Evolutionary conservation across 116 monocot genomes (phyloP), one percentile per base, ranked within the genome.

Genomic region (Zostera marina): DNA sequence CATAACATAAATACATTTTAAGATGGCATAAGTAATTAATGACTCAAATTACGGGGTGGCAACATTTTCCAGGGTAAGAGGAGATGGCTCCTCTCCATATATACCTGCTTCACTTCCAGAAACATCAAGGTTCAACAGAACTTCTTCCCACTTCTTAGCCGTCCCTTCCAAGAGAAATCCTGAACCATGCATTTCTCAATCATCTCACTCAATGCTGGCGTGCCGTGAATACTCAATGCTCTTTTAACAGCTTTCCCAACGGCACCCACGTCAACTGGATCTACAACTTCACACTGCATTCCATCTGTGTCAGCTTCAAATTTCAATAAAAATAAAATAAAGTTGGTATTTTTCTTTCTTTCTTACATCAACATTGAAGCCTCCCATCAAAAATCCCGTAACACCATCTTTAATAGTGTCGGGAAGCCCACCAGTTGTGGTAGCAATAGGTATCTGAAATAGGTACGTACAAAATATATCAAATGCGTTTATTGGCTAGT

Each of bases 371-470:
- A 74, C 76, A 60, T 39, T 77, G 69, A 87, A 87, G 46, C 62
- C 58, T 14, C 83, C 81, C 78, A 92, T 87, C 43, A 81, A 83
- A 62, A 87, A 81, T 58, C 87, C 87, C 16, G 87, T 92, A 41
- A 74, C 41, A 62, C 83, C 78, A 60, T 92, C 92, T 44, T 67
- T 70, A 10, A 92, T 74, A 0, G 92, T 92, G 74, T 92, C 79
- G 8, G 74, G 78, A 47, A 92, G 78, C 44, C 92, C 92, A 25
- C 92, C 92, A 5, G 87, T 92, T 4, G 67, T 73, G 39, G 79
- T 26, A 42, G 69, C 72, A 2, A 77, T 63, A 3, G 79, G 60
- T 32, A 75, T 40, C 92, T 93, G 83, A 59, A 59, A 59, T 69
- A 72, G 9, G 59, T 16, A 6, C 44, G n/a, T n/a, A n/a, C n/a